Conservation (phyloP, 2,329 filamentous ascomycete species). For the Metarhizium album region DNA sequence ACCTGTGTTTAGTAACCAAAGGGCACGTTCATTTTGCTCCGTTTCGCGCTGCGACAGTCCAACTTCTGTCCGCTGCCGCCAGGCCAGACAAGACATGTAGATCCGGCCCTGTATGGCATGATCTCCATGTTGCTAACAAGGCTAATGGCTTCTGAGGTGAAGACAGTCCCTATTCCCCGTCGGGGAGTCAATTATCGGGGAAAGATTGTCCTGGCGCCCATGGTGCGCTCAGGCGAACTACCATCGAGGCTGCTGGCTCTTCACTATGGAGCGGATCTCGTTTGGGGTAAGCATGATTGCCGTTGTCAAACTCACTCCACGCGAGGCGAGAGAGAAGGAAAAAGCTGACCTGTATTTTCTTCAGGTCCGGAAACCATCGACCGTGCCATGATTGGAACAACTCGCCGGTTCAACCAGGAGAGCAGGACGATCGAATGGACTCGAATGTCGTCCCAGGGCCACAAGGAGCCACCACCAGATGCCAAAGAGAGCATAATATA, state of each 20-base stretch:
- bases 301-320: background rate
- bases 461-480: constrained; percentile 43
- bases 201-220: constrained; percentile 90
- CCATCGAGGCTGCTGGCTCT: constrained; percentile 81
- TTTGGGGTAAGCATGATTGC: constrained; percentile 59
- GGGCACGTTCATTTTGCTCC: background rate
- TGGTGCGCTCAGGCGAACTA: constrained; percentile 95
- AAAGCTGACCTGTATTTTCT: background rate
- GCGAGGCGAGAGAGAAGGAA: background rate
- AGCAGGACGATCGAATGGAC: constrained; percentile 80
- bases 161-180: constrained; percentile 71
- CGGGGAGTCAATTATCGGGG: constrained; percentile 89
- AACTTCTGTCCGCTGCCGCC: background rate
- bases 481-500: constrained; percentile 64
- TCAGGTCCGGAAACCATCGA: constrained; percentile 88
- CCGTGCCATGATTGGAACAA: constrained; percentile 79
- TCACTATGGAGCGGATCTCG: constrained; percentile 90
- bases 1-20: background rate
- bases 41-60: background rate
- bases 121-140: constrained; percentile 27
- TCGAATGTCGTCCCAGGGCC: constrained; percentile 60
- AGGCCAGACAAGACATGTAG: constrained; percentile 9
- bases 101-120: constrained; percentile 15
- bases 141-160: constrained; percentile 48
- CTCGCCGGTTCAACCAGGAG: constrained; percentile 61